Base-by-base conservation (phyloP, 73 alveolate genomes). In the Paraurostyla sp. region DNA sequence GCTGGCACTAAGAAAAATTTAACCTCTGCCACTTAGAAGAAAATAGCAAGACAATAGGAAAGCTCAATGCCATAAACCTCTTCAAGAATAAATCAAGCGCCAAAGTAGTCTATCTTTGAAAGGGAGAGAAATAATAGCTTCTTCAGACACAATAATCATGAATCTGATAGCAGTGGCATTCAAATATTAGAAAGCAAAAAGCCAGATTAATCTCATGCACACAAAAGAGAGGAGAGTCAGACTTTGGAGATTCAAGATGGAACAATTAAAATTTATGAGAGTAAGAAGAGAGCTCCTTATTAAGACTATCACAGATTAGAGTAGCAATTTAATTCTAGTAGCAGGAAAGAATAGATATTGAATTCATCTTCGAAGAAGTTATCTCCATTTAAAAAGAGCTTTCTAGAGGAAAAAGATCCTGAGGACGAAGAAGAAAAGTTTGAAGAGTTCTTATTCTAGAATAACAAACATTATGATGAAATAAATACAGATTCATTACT, bases 11-110 rank as follows among this genome's bases (percentile, higher is more conserved):
- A 0, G 51, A 87, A 22, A 49, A 38, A 58, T 42, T 23, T 88
- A 0, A 80, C 94, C 16, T 20, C 71, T 30, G 94, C 94, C 20
- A 88, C 94, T 13, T 38, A 80, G 51, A 88, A 88, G 80, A 42
- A 76, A 22, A 42, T 82, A 43, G 81, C 83, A 27, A 59, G 75
- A 60, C 49, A 60, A 40, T 29, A 62, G 18, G 83, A 82, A 51
- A 63, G 36, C 22, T 18, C 23, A 0, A 22, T 33, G 11, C 63
- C 52, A 36, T 23, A 57, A 0, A 50, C 65, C 4, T 69, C 46
- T 16, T 68, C 80, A 2, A 57, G 62, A 76, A 78, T 35, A 7
- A 29, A 23, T n/a, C 33, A 30, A 4, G 33, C 29, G 33, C 78
- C 80, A 16, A 88, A 88, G 36, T 9, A 80, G 69, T 80, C 91